Percentiles rank a stretch among this genome's conserved stretches.
phyloP scores from a whole-genome alignment of 108 stramenopile genomes.

The Cyclotella kingstonii region DNA sequence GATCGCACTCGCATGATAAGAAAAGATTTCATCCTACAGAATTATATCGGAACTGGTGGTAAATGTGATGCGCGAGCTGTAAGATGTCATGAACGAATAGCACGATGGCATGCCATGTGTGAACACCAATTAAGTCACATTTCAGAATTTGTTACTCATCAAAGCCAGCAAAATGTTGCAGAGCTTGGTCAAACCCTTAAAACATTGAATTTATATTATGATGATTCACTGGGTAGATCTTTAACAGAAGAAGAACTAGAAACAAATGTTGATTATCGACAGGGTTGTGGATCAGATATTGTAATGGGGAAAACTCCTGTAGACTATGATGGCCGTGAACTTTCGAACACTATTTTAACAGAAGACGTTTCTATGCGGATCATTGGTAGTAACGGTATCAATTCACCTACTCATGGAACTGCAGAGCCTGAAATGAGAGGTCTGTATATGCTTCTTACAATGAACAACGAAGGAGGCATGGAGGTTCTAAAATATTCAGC shows the following conservation, averaged over 20 bases:
- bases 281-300: conserved; percentile 64
- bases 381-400: conserved; percentile 53
- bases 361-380: conserved; percentile 47
- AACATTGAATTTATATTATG: conserved; percentile 81
- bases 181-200: conserved; percentile 90
- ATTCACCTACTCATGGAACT: conserved; percentile 58
- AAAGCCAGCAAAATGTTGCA: conserved; percentile 88
- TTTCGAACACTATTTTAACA: conserved; percentile 49
- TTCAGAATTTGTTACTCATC: conserved; percentile 73
- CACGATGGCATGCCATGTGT: conserved; percentile 87
- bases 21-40: conserved; percentile 89
- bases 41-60: conserved; percentile 87
- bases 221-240: conserved; percentile 73
- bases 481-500: conserved; percentile 88
- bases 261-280: conserved; percentile 22
- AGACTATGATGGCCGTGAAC: conserved; percentile 69
- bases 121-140: conserved; percentile 88
- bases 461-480: conserved; percentile 91
- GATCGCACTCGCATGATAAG: conserved; percentile 85
- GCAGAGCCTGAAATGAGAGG: conserved; percentile 89
- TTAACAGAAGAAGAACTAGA: conserved; percentile 56
- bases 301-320: conserved; percentile 63
- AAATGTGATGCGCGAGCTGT: conserved; percentile 78
- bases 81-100: conserved; percentile 87
- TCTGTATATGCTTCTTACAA: conserved; percentile 72